Evolutionary conservation across 192 early-diverging fungal genomes (phyloP).

Genomic region (Dissophora globulifera): DNA sequence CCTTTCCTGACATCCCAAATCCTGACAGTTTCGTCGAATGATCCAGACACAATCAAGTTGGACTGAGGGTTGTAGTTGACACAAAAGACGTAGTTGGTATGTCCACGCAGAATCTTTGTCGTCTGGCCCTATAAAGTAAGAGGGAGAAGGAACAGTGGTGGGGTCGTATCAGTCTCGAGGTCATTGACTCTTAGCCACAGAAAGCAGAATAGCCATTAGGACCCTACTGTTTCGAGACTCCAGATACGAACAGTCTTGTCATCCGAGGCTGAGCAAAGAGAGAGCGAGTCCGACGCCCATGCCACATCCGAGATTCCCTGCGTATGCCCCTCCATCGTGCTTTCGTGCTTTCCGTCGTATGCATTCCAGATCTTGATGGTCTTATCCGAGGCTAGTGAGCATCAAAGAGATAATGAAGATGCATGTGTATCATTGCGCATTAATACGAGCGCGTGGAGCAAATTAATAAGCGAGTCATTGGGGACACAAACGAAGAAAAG

Average conservation of each 20-base stretch:
- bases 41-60: conserved; percentile 95
- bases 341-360: conserved; percentile 82
- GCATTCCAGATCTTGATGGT: conserved; percentile 96
- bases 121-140: conserved; percentile 64
- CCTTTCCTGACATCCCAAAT: conserved; percentile 97
- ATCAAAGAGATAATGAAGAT: neutral
- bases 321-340: conserved; percentile 89
- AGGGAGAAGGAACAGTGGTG: conserved; percentile 6
- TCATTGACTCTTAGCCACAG: too few species aligned
- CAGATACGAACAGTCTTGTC: conserved; percentile 96
- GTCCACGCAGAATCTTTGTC: conserved; percentile 84
- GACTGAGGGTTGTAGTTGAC: conserved; percentile 96
- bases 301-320: conserved; percentile 96
- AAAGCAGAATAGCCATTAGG: conserved; percentile 10
- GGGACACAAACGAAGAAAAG: neutral
- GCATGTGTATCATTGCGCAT: too few species aligned
- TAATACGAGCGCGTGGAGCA: too few species aligned
- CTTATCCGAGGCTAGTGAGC: conserved; percentile 86
- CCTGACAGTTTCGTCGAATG: conserved; percentile 96
- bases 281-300: conserved; percentile 93
- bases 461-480: too few species aligned
- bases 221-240: conserved; percentile 77
- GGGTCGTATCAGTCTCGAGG: too few species aligned
- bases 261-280: conserved; percentile 91
- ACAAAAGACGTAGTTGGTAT: conserved; percentile 97